A percentile compares a stretch with the other conserved stretches of the same genome.
These are phyloP conservation scores for Pulveroboletus sp. DNA, from an alignment of 768 basidiomycete species.

Conservation along the genomic window DNA sequence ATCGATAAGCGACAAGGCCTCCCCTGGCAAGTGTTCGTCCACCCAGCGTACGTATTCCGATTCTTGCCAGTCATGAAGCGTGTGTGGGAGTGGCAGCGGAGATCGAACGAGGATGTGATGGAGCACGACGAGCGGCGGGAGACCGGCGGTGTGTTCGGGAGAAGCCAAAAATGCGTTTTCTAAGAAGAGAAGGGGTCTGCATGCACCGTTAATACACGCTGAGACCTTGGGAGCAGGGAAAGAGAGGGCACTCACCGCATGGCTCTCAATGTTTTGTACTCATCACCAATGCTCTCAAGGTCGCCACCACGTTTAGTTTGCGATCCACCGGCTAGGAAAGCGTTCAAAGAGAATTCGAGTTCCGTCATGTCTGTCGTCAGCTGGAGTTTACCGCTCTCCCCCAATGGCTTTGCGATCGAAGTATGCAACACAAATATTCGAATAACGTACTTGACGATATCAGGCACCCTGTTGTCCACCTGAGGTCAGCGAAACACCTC, in stretches of 20 bases:
- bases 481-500: slow-evolving; percentile 1
- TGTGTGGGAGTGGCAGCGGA: slow-evolving; percentile 80
- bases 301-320: slow-evolving; percentile 59
- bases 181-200: slow-evolving; percentile 83
- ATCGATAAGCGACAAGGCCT: slow-evolving; percentile 77
- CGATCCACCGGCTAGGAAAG: slow-evolving; percentile 60
- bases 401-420: slow-evolving; percentile 87
- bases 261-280: slow-evolving; percentile 79
- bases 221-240: neutral
- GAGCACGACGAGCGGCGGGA: slow-evolving; percentile 84
- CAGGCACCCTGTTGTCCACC: slow-evolving; percentile 43
- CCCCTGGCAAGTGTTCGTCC: slow-evolving; percentile 80
- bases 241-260: slow-evolving; percentile 58
- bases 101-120: slow-evolving; percentile 92
- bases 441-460: slow-evolving; percentile 75
- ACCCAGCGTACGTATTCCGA: slow-evolving; percentile 96
- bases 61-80: slow-evolving; percentile 90
- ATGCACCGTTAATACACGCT: neutral
- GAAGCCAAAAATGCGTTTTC: slow-evolving; percentile 69
- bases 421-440: slow-evolving; percentile 87
- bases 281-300: slow-evolving; percentile 76
- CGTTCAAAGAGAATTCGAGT: slow-evolving; percentile 86
- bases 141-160: slow-evolving; percentile 60
- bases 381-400: slow-evolving; percentile 91
- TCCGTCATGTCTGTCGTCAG: slow-evolving; percentile 95